A percentile compares a stretch with the other conserved stretches of the same genome.
Evolutionary conservation across 352 stramenopile genomes (phyloP).

Genomic region (Globisporangium canariense): DNA sequence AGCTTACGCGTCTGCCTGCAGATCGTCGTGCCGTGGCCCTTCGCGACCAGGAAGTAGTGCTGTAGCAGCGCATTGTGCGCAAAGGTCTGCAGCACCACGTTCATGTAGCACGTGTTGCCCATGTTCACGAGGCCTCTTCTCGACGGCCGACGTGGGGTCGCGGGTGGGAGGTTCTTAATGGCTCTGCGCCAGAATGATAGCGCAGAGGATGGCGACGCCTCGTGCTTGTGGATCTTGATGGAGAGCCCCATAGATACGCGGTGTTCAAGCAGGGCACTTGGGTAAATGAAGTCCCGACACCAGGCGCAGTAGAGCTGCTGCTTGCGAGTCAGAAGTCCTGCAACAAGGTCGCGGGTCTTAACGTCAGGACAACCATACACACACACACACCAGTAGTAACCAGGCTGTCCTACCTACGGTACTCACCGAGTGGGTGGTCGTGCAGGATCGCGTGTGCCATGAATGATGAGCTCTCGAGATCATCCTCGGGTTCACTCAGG

Average conservation of each 20-base stretch:
- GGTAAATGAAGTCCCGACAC: conserved; percentile 66
- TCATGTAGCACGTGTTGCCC: conserved; percentile 87
- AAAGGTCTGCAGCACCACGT: conserved; percentile 69
- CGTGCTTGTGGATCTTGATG: conserved; percentile 1
- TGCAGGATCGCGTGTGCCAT: conserved; percentile 60
- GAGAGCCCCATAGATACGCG: background rate
- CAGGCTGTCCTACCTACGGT: background rate
- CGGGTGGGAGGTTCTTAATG: conserved; percentile 20
- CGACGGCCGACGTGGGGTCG: conserved; percentile 16
- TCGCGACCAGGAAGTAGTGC: conserved; percentile 66
- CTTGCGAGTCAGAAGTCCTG: conserved; percentile 45
- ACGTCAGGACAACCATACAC: background rate
- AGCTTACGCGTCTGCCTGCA: conserved; percentile 55
- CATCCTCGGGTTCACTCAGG: conserved; percentile 21
- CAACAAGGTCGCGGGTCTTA: background rate
- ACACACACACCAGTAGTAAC: background rate
- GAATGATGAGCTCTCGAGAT: conserved; percentile 28
- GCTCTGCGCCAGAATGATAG: conserved; percentile 17
- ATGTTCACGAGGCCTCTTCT: conserved; percentile 75
- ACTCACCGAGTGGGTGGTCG: conserved; percentile 56
- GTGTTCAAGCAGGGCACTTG: conserved; percentile 16
- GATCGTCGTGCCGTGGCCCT: conserved; percentile 55
- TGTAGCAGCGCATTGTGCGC: conserved; percentile 69
- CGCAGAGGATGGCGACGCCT: background rate
- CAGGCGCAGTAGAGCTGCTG: conserved; percentile 52